phyloP scores from a whole-genome alignment of 768 basidiomycete genomes.

The Calvatia gigantea region DNA sequence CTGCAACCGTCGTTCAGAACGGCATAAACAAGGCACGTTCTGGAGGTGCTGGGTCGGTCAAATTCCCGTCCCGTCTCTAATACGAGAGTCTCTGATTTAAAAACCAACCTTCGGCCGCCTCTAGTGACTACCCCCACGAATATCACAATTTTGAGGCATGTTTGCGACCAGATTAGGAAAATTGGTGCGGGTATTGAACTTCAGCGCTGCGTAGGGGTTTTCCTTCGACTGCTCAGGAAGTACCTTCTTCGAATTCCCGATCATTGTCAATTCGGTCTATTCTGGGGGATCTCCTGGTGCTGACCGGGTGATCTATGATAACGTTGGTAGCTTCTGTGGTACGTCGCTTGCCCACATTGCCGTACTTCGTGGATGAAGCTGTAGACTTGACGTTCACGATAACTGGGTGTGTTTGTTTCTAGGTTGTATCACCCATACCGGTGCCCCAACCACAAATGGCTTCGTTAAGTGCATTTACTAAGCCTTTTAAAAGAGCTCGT shows the following conservation, averaged over 20 bases:
- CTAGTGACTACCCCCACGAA: not conserved
- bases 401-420: not conserved
- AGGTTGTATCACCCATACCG: not conserved
- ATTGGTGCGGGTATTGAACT: not conserved
- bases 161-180: not conserved
- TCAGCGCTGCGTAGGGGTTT: not conserved
- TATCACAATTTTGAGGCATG: not conserved
- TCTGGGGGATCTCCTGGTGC: not conserved
- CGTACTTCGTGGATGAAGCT: not conserved
- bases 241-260: not conserved
- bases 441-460: not conserved
- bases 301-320: not conserved
- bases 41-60: not conserved
- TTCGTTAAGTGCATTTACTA: not conserved
- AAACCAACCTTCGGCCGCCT: not conserved
- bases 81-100: not conserved
- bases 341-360: not conserved
- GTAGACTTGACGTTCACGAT: not conserved
- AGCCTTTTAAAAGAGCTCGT: not conserved
- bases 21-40: not conserved
- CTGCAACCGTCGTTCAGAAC: not conserved
- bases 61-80: not conserved
- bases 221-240: not conserved
- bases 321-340: not conserved
- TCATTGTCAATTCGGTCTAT: not conserved